A percentile compares a stretch with the other conserved stretches of the same genome.
phyloP scores from a whole-genome alignment of 148 eudicot genomes.

The Limonium bicolor region DNA sequence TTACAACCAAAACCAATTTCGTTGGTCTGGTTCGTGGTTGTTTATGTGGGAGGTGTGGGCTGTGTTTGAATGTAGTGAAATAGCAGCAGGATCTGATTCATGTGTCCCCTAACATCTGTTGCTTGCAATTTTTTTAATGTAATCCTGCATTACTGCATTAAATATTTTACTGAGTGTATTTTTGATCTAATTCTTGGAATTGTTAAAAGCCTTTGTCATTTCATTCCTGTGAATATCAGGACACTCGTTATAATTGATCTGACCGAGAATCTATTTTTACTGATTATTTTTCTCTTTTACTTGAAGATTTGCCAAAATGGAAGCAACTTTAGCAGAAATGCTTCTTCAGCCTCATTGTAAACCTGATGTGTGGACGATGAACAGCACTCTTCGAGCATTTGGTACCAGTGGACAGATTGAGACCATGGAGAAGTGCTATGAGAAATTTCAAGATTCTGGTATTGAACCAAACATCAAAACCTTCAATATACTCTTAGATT shows the following conservation, averaged over 20 bases:
- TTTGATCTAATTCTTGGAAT: too few relatives aligned
- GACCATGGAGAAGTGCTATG: conserved; percentile 88
- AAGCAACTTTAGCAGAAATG: conserved; percentile 67
- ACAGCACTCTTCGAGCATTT: conserved; percentile 76
- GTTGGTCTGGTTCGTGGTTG: too few relatives aligned
- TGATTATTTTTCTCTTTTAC: conserved; percentile 17
- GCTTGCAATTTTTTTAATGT: too few relatives aligned
- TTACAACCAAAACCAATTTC: too few relatives aligned
- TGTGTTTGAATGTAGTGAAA: too few relatives aligned
- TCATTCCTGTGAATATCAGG: background rate
- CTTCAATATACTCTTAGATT: conserved; percentile 70
- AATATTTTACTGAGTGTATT: too few relatives aligned
- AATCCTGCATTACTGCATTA: too few relatives aligned
- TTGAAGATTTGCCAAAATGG: conserved; percentile 77
- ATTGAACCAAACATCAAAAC: conserved; percentile 75
- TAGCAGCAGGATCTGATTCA: too few relatives aligned
- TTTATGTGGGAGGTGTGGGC: too few relatives aligned
- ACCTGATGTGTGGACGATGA: conserved; percentile 96
- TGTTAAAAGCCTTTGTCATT: background rate
- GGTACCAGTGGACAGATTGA: conserved; percentile 87
- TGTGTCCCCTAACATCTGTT: too few relatives aligned
- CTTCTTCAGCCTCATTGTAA: conserved; percentile 38
- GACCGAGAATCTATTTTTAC: conserved; percentile 13
- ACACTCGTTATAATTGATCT: conserved; percentile 3
- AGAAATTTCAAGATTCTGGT: conserved; percentile 69